Conservation (phyloP, 768 basidiomycete genomes). For the Lactarius trivialis region DNA sequence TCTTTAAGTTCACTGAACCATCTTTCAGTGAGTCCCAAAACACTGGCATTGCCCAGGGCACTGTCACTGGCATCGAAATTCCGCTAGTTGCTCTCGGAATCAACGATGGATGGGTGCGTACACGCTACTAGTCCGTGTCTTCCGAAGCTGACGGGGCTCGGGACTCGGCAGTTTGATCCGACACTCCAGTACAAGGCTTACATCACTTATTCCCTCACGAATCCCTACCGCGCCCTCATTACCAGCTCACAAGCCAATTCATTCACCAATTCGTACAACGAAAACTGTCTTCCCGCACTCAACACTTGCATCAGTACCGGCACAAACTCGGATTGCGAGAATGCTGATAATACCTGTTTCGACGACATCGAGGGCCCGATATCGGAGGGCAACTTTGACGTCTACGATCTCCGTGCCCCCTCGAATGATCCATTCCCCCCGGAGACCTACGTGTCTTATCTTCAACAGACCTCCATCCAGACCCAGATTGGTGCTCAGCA, state of each 20-base stretch:
- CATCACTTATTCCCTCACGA: constrained; percentile 40
- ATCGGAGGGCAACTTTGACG: constrained; percentile 43
- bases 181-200: constrained; percentile 45
- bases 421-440: constrained; percentile 38
- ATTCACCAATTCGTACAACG: not conserved
- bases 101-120: constrained; percentile 20
- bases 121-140: constrained; percentile 41
- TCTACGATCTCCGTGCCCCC: constrained; percentile 35
- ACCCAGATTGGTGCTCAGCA: constrained; percentile 34
- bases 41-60: constrained; percentile 39
- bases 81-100: constrained; percentile 32
- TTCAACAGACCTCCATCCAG: constrained; percentile 23
- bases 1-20: not conserved
- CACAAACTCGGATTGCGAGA: constrained; percentile 41
- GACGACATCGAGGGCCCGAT: constrained; percentile 42
- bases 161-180: constrained; percentile 7
- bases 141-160: not conserved
- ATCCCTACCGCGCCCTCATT: constrained; percentile 28
- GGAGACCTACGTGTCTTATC: constrained; percentile 24
- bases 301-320: constrained; percentile 39
- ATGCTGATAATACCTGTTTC: constrained; percentile 42
- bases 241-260: not conserved
- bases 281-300: constrained; percentile 41
- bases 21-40: constrained; percentile 41
- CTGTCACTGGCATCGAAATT: constrained; percentile 35